Percentiles rank a stretch among this genome's conserved stretches.
Evolutionary conservation across 345 rosid species (phyloP).

Genomic region (Camelina hispida): DNA sequence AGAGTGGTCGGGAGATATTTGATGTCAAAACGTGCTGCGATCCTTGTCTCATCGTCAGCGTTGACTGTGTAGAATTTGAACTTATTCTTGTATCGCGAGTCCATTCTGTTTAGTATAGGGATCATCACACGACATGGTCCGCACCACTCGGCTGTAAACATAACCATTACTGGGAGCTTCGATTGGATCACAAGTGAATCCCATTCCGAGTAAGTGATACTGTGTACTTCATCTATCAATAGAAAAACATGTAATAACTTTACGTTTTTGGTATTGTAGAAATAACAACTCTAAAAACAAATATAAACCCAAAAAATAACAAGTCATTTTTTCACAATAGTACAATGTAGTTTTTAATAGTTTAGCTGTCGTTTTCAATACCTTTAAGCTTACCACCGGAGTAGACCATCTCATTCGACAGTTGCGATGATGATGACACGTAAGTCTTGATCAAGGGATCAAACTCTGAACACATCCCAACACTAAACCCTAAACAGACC

Average conservation of each 20-base stretch:
- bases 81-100: not conserved
- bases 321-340: no score
- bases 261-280: not conserved
- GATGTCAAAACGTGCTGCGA: not conserved
- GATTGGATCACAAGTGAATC: not conserved
- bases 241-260: not conserved
- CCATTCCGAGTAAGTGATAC: not conserved
- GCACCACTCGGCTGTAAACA: not conserved
- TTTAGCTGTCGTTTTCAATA: no score
- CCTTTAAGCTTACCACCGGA: not conserved
- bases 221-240: not conserved
- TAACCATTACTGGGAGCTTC: not conserved
- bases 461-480: not conserved
- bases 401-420: not conserved
- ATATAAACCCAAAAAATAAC: no score
- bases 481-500: constrained; percentile 14
- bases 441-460: constrained; percentile 1
- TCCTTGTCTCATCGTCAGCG: not conserved
- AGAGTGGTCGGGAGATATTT: not conserved
- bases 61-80: not conserved
- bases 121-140: not conserved
- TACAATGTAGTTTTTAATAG: no score
- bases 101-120: not conserved
- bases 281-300: not conserved
- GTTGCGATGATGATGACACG: not conserved